A percentile compares a stretch with the other conserved stretches of the same genome.
These are phyloP conservation scores for Actinomortierella ambigua DNA, from an alignment of 371 early-diverging fungal species.

Conservation along the genomic window DNA sequence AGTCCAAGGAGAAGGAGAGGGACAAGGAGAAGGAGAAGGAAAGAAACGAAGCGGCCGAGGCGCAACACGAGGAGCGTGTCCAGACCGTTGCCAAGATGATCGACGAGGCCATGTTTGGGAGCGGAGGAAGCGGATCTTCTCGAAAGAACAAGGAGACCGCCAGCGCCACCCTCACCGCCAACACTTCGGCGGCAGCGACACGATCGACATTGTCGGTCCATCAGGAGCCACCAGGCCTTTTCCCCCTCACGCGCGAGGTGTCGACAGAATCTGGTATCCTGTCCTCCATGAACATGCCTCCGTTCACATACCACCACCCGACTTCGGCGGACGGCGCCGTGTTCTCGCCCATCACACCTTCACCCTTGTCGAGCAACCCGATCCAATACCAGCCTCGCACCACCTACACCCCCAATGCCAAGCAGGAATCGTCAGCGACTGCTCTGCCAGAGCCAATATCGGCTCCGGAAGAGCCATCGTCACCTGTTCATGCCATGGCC, in stretches of 20 bases:
- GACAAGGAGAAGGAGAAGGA: conserved; percentile 18
- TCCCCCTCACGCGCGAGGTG: too few relatives aligned
- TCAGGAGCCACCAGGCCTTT: too few relatives aligned
- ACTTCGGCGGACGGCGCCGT: too few relatives aligned
- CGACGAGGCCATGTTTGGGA: conserved; percentile 42
- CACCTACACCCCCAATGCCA: conserved; percentile 14
- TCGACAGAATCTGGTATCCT: too few relatives aligned
- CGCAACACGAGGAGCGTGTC: neutral
- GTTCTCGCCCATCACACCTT: too few relatives aligned
- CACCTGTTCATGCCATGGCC: too few relatives aligned
- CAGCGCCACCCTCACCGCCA: neutral
- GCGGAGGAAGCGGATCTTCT: conserved; percentile 1
- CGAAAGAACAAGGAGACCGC: conserved; percentile 7
- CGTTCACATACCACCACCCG: too few relatives aligned
- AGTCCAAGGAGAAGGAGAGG: conserved; percentile 12
- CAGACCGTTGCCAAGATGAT: conserved; percentile 34
- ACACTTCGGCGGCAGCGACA: neutral
- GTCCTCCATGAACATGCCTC: too few relatives aligned
- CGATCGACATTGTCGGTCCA: too few relatives aligned
- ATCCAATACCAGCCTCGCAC: conserved; percentile 26
- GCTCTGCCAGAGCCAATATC: neutral
- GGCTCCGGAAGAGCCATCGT: neutral
- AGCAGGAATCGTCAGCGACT: conserved; percentile 12
- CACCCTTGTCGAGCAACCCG: neutral
- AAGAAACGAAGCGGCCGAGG: conserved; percentile 17